Evolutionary conservation across 2,329 filamentous ascomycete genomes (phyloP).

Genomic region (Sporothrix brasiliensis): DNA sequence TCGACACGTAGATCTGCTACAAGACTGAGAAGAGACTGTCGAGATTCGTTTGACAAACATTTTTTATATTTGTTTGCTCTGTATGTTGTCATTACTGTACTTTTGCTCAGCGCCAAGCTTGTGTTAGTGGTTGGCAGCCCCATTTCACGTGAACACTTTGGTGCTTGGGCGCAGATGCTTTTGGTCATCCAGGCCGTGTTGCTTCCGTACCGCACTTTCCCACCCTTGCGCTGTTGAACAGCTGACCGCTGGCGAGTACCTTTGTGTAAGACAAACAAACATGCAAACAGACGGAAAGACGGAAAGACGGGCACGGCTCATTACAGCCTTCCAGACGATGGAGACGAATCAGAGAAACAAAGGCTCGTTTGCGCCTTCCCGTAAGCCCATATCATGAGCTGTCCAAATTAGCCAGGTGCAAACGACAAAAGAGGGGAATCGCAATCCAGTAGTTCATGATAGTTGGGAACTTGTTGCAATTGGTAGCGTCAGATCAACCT

Average conservation of each 20-base stretch:
- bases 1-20: background rate
- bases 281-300: background rate
- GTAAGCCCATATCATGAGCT: constrained; percentile 4
- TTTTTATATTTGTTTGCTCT: background rate
- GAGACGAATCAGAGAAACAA: background rate
- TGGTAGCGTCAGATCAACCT: constrained; percentile 3
- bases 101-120: background rate
- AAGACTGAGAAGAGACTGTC: background rate
- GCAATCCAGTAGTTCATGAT: background rate
- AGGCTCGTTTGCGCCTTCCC: constrained; percentile 14
- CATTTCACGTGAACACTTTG: constrained; percentile 21
- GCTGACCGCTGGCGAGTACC: constrained; percentile 5
- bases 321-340: background rate
- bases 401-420: constrained; percentile 1
- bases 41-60: background rate
- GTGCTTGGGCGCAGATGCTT: background rate
- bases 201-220: constrained; percentile 6
- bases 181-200: background rate
- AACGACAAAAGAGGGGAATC: background rate
- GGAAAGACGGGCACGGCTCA: constrained; percentile 13
- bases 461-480: background rate
- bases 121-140: constrained; percentile 17
- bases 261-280: background rate
- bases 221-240: background rate
- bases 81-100: background rate